These are phyloP conservation scores for Parastagonospora avenae DNA, from an alignment of 2,329 filamentous ascomycete species.

Conservation along the genomic window DNA sequence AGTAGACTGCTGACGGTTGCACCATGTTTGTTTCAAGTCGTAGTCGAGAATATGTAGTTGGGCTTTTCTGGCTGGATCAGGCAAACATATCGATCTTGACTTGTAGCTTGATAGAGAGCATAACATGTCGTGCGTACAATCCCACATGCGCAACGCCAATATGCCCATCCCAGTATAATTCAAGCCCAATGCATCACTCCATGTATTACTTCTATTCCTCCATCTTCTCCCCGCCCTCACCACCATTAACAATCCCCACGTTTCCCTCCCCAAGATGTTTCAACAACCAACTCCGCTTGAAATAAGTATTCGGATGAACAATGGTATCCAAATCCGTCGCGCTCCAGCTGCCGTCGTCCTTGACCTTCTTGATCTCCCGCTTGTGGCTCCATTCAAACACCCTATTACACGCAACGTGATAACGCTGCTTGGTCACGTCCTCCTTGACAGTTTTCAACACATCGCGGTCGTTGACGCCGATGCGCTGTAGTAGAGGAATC, in stretches of 20 bases:
- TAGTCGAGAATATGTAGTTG: too few species aligned
- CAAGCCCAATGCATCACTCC: not conserved
- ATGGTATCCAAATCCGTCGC: constrained; percentile 87
- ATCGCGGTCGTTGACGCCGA: constrained; percentile 78
- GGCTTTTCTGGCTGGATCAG: too few species aligned
- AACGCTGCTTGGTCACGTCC: constrained; percentile 86
- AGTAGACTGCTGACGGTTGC: too few species aligned
- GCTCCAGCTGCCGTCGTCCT: constrained; percentile 54
- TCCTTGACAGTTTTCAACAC: constrained; percentile 82
- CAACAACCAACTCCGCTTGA: constrained; percentile 89
- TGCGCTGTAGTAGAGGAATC: constrained; percentile 72
- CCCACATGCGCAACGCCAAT: too few species aligned
- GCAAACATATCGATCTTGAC: too few species aligned
- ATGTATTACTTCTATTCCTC: constrained; percentile 31
- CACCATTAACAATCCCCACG: constrained; percentile 34
- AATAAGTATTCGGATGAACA: constrained; percentile 96
- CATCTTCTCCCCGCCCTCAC: constrained; percentile 36
- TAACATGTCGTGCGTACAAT: too few species aligned
- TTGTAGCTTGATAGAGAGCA: too few species aligned
- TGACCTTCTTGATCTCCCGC: constrained; percentile 56
- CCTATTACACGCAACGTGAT: constrained; percentile 93
- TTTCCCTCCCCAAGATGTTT: constrained; percentile 70
- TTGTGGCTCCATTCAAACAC: constrained; percentile 92
- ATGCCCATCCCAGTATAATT: too few species aligned
- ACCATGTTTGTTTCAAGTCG: too few species aligned